Evolutionary conservation across 345 rosid genomes (phyloP), one percentile per base, ranked within the genome.

Genomic region (Trapa bicornis): DNA sequence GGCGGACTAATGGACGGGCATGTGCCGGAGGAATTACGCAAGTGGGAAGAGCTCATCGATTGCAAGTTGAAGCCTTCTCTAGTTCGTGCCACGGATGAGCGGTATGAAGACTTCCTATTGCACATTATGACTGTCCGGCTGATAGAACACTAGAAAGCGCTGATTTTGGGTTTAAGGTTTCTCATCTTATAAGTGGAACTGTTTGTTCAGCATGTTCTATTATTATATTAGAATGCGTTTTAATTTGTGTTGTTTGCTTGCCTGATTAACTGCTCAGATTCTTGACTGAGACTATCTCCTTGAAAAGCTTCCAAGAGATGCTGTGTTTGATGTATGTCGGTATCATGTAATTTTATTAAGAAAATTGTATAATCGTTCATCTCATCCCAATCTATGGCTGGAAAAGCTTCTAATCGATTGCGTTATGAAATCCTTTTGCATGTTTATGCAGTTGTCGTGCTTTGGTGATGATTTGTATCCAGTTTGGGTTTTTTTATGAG

Each of bases 41-140:
- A 77, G 67, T 84, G 85, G 67, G 99, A 94, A 82, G 93, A 89
- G 68, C 87, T 91, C 47, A 81, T 94, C 16, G 95, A 91, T 74
- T 74, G 80, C 48, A 89, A 88, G 50, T 76, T 94, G 63, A 94
- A 94, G 71, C 97, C 95, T 41, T 88, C 87, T 75, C 91, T 91
- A 75, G 86, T 86, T 65, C 86, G 68, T 16, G 83, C 95, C 50
- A 79, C 84, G 68, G 80, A 78, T 47, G 80, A 89, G 69, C 56
- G 97, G 95, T 87, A 75, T 56, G 63, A 22, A 22, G 29, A 32
- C 1, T 17, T 10, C 50, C 50, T 58, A 37, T 12, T 47, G 53
- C 50, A 5, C 45, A 32, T 50, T 5, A 29, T 16, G 56, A 17
- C 56, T 50, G 56, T 29, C 17, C 56, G 56, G 56, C 17, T 5